Evolutionary conservation across 2,329 filamentous ascomycete genomes (phyloP), one percentile per base, ranked within the genome.

Genomic region (Annulohypoxylon truncatum): DNA sequence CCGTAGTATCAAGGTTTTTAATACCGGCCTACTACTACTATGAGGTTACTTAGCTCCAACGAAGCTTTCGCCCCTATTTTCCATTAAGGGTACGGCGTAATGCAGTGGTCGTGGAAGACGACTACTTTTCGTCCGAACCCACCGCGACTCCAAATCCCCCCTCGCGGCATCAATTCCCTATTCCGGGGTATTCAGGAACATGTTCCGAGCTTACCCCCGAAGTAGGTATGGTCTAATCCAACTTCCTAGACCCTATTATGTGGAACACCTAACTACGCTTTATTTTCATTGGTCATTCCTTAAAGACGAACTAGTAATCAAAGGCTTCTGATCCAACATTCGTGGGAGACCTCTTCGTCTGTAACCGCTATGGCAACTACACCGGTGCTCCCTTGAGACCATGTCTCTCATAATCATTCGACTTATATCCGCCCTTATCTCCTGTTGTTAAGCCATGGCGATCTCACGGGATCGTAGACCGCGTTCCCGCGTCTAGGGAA

Each of bases 171-270:
- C 58, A 67, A 58, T 67, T 74, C 65, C 72, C 72, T 73, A 71
- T 71, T 74, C 51, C 57, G 66, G 71, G 63, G 24, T 61, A 26
- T 63, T 51, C 68, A 63, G 60, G 60, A 48, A 56, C 48, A 65
- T 55, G 61, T 66, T 75, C 72, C 73, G 72, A 71, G 59, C 68
- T 59, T 59, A 58, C 54, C 60, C 15, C 71, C 69, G 46, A 72
- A 72, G 48, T 51, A 31, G 71, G 72, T 66, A 73, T 72, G 72
- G 26, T 56, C 31, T 47, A 50, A 63, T 64, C 61, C 65, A 67
- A 55, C 57, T 56, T 50, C 57, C 42, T 60, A 47, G 57, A 35
- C 62, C 48, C 65, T 61, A 57, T 63, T 53, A 54, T 57, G 38
- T 63, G 50, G 62, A 59, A 54, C 55, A 18, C 33, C 31, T 44